These are phyloP conservation scores for Lachancea lanzarotensis DNA, from an alignment of 805 yeast species.

Conservation along the genomic window DNA sequence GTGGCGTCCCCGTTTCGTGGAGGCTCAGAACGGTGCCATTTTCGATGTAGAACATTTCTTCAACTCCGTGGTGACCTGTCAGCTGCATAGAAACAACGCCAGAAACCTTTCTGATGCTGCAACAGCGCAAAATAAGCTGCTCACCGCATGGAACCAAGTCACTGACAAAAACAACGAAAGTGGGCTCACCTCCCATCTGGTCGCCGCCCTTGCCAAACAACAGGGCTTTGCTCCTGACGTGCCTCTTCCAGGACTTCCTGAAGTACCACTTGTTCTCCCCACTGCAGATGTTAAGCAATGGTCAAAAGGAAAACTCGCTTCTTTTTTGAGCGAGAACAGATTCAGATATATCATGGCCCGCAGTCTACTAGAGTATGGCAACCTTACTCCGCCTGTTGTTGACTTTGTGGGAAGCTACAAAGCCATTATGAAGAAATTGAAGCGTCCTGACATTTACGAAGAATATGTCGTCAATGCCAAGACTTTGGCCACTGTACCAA, in stretches of 20 bases:
- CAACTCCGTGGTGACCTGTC: conserved; percentile 26
- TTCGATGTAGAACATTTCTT: conserved; percentile 27
- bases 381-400: conserved; percentile 5
- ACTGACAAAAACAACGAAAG: conserved; percentile 14
- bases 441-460: conserved; percentile 10
- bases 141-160: conserved; percentile 19
- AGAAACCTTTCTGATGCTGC: conserved; percentile 13
- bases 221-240: conserved; percentile 9
- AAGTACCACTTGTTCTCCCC: conserved; percentile 11
- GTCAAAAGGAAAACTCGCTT: conserved; percentile 11
- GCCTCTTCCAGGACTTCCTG: conserved; percentile 10
- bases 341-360: conserved; percentile 20
- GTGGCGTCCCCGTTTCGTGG: conserved; percentile 14
- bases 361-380: conserved; percentile 16
- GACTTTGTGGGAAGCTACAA: conserved; percentile 14
- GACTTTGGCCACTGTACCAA: conserved; percentile 2
- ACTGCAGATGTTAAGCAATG: conserved; percentile 2
- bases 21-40: conserved; percentile 16
- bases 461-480: conserved; percentile 3
- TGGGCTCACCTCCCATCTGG: conserved; percentile 22
- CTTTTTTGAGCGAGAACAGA: conserved; percentile 14
- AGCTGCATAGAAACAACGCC: conserved; percentile 21
- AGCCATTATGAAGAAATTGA: conserved; percentile 5
- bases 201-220: conserved; percentile 17
- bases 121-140: conserved; percentile 18